Evolutionary conservation across 1,284 basidiomycete species (phyloP).

Genomic region (Athelia sp.): DNA sequence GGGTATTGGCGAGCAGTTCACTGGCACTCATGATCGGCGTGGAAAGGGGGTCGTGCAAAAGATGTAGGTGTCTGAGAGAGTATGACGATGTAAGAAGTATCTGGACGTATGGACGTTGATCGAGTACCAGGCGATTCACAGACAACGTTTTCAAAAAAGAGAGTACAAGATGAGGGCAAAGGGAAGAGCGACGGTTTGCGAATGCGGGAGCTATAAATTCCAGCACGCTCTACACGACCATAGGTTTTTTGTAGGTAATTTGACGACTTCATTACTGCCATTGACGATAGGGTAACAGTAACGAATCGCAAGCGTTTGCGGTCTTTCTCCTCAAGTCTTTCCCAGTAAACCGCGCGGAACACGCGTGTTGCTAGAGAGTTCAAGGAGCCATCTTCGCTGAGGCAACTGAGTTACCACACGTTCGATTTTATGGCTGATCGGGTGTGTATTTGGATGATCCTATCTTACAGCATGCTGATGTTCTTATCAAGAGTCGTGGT

Average conservation of each 20-base stretch:
- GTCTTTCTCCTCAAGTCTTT: too few species aligned
- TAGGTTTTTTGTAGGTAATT: too few species aligned
- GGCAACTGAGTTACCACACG: too few species aligned
- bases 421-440: conserved; percentile 52
- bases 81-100: background rate
- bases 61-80: background rate
- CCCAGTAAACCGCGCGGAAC: too few species aligned
- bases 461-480: conserved; percentile 4
- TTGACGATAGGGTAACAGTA: too few species aligned
- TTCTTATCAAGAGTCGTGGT: conserved; percentile 46
- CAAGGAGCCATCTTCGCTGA: too few species aligned
- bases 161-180: conserved; percentile 9
- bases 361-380: too few species aligned
- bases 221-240: too few species aligned
- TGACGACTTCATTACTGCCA: too few species aligned
- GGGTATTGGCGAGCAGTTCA: conserved; percentile 84
- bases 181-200: conserved; percentile 11
- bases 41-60: background rate
- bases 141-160: conserved; percentile 6
- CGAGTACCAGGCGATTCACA: background rate
- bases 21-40: conserved; percentile 77
- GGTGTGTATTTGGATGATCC: conserved; percentile 29
- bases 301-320: too few species aligned
- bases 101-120: background rate
- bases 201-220: background rate